Base-by-base conservation (phyloP, 768 basidiomycete species). In the Naematelia aurantialba region DNA sequence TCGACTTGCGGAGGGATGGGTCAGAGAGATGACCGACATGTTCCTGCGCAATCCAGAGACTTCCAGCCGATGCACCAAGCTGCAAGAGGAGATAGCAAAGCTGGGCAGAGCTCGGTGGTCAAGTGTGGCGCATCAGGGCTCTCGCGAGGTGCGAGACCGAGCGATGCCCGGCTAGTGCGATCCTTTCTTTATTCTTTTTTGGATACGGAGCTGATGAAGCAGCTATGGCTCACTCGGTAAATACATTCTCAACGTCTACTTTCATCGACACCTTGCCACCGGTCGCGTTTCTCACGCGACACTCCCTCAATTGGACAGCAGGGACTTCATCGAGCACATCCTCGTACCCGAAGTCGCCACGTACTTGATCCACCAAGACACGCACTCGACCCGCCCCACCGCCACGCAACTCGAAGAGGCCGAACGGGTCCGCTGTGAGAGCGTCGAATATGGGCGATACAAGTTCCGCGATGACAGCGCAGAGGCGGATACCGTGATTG, bases 261-360 rank as follows among this genome's bases (percentile, higher is more conserved):
- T 71, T 42, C 52, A 60, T 11, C 46, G 58, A 14, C 47, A 67
- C 14, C 44, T 60, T 45, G n/a, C 55, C 47, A 61, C 63, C 58
- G 60, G 62, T 13, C 52, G 52, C 26, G 49, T 62, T 39, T 8
- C 34, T 39, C 34, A 17, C 34, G 34, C 8, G 17, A 17, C 34
- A 8, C 13, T 39, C n/a, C n/a, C 17, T 56, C 60, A 10, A 27
- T 52, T 12, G 46, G 30, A 56, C 24, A 24, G 63, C 19, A 82
- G 84, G 30, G 87, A 90, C 58, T 94, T 92, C 70, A 81, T 91
- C 34, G 85, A 87, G 39, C 85, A 86, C 14, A 82, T 97, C 27
- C 82, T 98, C n/a, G 85, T 97, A 1, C 94, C 94, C 1, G 93
- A 97, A 77, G 84, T 87, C 0, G 89, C 87, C 0, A 80, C 87